These are phyloP conservation scores for Cladosporium sp. DNA, from an alignment of 2,329 filamentous ascomycete species.

Conservation along the genomic window DNA sequence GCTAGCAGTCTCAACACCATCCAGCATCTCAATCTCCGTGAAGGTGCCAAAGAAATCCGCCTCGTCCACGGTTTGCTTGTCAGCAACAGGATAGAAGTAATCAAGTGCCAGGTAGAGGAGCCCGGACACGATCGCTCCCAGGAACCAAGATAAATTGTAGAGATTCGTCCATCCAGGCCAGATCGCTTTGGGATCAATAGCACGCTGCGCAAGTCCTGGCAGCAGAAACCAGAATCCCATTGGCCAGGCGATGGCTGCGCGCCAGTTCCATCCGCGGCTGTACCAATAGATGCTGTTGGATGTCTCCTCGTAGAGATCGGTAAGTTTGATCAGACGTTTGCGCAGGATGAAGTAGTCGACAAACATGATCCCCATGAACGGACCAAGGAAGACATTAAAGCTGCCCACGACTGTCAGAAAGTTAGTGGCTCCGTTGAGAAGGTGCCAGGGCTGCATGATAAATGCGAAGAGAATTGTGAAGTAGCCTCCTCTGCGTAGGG, in stretches of 20 bases:
- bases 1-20: not conserved
- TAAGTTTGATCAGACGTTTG: slow-evolving; percentile 14
- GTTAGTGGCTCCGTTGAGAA: slow-evolving; percentile 36
- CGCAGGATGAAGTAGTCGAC: slow-evolving; percentile 38
- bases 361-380: slow-evolving; percentile 37
- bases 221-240: slow-evolving; percentile 17
- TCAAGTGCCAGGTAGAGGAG: not conserved
- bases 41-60: not conserved
- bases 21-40: not conserved
- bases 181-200: not conserved
- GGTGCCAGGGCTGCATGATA: slow-evolving; percentile 38
- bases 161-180: not conserved
- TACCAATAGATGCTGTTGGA: slow-evolving; percentile 19
- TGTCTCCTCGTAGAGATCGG: slow-evolving; percentile 19
- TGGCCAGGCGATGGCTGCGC: slow-evolving; percentile 18
- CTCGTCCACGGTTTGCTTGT: not conserved
- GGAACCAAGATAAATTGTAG: not conserved
- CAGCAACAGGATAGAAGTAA: not conserved
- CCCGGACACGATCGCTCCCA: not conserved
- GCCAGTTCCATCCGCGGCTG: slow-evolving; percentile 19
- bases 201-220: slow-evolving; percentile 15
- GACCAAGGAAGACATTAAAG: slow-evolving; percentile 41
- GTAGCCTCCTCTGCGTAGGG: slow-evolving; percentile 39
- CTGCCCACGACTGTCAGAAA: slow-evolving; percentile 42
- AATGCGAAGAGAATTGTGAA: slow-evolving; percentile 35